These are phyloP conservation scores for Rhododendron mucronatum DNA, from an alignment of 148 eudicot genomes.

Conservation along the genomic window DNA sequence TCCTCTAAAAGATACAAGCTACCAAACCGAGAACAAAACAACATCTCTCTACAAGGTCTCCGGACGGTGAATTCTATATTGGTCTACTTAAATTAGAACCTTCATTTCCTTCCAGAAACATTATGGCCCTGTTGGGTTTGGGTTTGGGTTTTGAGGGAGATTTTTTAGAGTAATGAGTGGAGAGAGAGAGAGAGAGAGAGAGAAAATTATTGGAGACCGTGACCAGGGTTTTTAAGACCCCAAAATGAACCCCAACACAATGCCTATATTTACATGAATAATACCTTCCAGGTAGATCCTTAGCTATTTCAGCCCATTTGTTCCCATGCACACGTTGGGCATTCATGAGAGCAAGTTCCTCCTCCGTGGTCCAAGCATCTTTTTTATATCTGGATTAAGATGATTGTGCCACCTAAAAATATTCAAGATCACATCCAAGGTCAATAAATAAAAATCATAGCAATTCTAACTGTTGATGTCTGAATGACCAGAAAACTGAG, in stretches of 20 bases:
- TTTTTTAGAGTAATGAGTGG: no score
- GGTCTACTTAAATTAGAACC: background rate
- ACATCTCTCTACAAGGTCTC: background rate
- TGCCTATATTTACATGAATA: background rate
- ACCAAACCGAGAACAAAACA: background rate
- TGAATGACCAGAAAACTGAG: background rate
- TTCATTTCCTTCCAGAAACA: background rate
- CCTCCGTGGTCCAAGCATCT: conserved; percentile 89
- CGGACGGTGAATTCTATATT: background rate
- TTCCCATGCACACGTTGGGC: conserved; percentile 78
- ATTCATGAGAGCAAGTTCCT: conserved; percentile 73
- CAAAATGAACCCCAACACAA: no score
- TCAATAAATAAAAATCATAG: conserved; percentile 1
- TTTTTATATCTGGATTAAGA: conserved; percentile 86
- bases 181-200: no score
- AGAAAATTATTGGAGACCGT: no score
- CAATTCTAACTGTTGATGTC: background rate
- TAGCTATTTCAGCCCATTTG: conserved; percentile 98
- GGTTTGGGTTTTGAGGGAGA: no score
- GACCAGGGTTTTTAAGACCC: no score
- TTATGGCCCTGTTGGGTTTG: no score
- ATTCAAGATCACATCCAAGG: conserved; percentile 11
- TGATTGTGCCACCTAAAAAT: conserved; percentile 94
- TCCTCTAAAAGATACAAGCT: background rate
- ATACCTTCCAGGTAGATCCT: conserved; percentile 84